Conservation (phyloP, 176 grass and related monocot genomes). For the Elymus sibiricus region DNA sequence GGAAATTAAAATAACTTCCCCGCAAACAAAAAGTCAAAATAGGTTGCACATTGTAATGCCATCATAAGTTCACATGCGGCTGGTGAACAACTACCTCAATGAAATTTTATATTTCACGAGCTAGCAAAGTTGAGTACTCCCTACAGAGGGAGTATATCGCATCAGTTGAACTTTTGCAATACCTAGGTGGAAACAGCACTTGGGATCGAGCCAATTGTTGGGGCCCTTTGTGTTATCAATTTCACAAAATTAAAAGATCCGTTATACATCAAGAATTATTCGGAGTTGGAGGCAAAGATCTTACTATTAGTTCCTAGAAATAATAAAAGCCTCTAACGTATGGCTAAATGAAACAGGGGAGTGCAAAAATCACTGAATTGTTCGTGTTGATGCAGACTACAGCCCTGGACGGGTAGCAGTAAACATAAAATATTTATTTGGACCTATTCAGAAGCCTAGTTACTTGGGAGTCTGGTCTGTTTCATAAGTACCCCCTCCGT, state of each 20-base stretch:
- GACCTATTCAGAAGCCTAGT: neutral
- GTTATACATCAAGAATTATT: neutral
- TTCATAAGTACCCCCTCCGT: neutral
- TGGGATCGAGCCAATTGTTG: neutral
- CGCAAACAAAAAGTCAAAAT: neutral
- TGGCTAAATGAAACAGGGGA: neutral
- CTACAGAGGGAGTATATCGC: neutral
- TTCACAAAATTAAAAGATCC: neutral
- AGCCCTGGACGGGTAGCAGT: neutral
- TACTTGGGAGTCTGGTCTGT: neutral
- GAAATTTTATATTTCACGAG: neutral
- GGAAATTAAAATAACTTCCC: neutral
- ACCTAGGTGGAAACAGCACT: neutral
- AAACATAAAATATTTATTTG: neutral
- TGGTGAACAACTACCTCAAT: neutral
- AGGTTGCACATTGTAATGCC: neutral
- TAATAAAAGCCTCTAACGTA: neutral
- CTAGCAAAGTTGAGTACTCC: neutral
- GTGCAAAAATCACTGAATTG: neutral
- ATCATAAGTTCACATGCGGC: neutral
- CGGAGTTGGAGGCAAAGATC: neutral
- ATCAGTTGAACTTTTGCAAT: neutral
- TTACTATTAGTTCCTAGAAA: neutral
- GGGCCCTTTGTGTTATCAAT: neutral
- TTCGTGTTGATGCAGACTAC: neutral